Evolutionary conservation across 192 early-diverging fungal genomes (phyloP).

Genomic region (Linnemannia hyalina): DNA sequence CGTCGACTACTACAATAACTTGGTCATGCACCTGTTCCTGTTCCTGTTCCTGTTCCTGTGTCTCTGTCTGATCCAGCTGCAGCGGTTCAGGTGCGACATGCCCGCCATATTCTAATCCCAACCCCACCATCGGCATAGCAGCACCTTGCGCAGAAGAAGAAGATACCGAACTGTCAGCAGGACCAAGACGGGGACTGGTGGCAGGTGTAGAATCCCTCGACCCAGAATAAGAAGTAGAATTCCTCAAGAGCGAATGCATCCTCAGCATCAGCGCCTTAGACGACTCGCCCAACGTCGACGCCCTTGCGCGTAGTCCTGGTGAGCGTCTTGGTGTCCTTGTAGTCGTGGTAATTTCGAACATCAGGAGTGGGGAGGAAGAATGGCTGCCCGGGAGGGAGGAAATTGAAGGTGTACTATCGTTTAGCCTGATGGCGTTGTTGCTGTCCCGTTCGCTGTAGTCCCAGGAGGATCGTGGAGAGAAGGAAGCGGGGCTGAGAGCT

Average conservation of each 20-base stretch:
- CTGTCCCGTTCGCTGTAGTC: not conserved
- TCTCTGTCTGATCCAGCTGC: not conserved
- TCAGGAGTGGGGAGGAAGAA: not conserved
- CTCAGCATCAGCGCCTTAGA: conserved; percentile 32
- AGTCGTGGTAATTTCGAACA: not conserved
- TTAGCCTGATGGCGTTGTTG: too few relatives aligned
- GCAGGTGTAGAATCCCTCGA: not conserved
- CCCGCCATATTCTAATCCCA: conserved; percentile 2
- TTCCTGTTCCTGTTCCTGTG: not conserved
- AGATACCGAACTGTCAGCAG: not conserved
- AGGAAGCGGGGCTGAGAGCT: not conserved
- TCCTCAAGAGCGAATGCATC: conserved; percentile 33
- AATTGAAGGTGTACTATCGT: not conserved
- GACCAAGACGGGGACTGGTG: not conserved
- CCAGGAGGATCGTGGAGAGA: not conserved
- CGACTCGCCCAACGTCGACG: conserved; percentile 40
- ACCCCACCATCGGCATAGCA: not conserved
- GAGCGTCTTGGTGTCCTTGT: not conserved
- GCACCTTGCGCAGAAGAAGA: not conserved
- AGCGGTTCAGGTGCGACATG: not conserved
- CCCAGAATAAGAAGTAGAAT: not conserved
- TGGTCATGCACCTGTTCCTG: not conserved
- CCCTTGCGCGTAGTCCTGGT: not conserved
- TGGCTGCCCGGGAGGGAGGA: not conserved
- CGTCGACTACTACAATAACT: not conserved